Evolutionary conservation across 371 early-diverging fungal species (phyloP).

Genomic region (Quaeritorhiza haematococci): DNA sequence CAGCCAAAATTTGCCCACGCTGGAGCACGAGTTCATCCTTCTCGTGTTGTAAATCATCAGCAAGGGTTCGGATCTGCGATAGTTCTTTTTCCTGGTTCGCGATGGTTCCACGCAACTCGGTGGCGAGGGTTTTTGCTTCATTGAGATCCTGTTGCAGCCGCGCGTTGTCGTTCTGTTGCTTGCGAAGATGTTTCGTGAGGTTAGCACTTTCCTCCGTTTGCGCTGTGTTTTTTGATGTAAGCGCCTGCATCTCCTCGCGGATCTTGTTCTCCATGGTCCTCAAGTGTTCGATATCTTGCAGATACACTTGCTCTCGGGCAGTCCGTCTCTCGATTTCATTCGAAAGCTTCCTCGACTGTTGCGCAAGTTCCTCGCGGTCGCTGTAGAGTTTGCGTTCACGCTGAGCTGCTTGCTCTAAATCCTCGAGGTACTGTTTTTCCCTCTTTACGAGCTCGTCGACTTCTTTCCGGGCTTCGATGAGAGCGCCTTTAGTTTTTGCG

Average conservation of each 20-base stretch:
- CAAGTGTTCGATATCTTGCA: slow-evolving; percentile 23
- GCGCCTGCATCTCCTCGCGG: slow-evolving; percentile 19
- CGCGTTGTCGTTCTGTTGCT: slow-evolving; percentile 17
- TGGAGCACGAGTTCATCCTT: slow-evolving; percentile 10
- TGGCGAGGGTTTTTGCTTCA: slow-evolving; percentile 11
- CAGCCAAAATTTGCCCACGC: neutral
- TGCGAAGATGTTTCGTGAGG: slow-evolving; percentile 18
- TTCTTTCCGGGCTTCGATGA: slow-evolving; percentile 23
- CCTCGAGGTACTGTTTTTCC: slow-evolving; percentile 27
- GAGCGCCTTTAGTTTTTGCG: slow-evolving; percentile 7
- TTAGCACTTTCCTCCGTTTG: slow-evolving; percentile 19
- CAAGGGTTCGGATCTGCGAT: slow-evolving; percentile 8
- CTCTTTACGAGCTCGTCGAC: slow-evolving; percentile 18
- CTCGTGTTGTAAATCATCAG: slow-evolving; percentile 9
- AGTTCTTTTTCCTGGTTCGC: neutral
- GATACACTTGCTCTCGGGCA: slow-evolving; percentile 5
- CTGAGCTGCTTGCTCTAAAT: slow-evolving; percentile 29
- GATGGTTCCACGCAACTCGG: slow-evolving; percentile 13
- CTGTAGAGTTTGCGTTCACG: slow-evolving; percentile 23
- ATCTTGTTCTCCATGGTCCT: slow-evolving; percentile 23
- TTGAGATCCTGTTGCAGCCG: slow-evolving; percentile 20
- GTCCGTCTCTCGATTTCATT: slow-evolving; percentile 22
- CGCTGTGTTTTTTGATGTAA: slow-evolving; percentile 1
- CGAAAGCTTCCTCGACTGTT: slow-evolving; percentile 16
- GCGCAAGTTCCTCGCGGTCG: slow-evolving; percentile 27